Conservation (phyloP, 2,329 filamentous ascomycete genomes). For the Beauveria medogensis region DNA sequence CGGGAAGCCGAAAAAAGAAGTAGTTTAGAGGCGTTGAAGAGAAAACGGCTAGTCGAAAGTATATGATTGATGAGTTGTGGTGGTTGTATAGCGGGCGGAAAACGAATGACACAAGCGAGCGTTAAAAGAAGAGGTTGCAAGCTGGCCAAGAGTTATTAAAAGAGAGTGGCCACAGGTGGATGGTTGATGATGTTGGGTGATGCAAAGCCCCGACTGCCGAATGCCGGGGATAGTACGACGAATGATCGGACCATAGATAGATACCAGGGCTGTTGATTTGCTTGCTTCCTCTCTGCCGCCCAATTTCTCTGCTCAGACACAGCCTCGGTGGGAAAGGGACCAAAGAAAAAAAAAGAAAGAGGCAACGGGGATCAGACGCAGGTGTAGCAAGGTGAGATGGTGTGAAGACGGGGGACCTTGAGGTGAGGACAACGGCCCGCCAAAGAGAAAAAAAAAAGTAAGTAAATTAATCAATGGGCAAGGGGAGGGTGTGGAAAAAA, state of each 20-base stretch:
- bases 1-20: not conserved
- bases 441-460: not conserved
- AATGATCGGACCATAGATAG: not conserved
- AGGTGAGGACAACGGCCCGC: slow-evolving; percentile 7
- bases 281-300: not conserved
- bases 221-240: not conserved
- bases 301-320: not conserved
- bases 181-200: not conserved
- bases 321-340: not conserved
- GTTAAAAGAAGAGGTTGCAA: not conserved
- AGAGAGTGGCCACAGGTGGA: not conserved
- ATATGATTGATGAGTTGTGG: too few relatives aligned
- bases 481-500: not conserved
- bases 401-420: not conserved
- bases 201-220: not conserved
- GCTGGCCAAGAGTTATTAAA: not conserved
- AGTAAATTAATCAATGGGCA: not conserved
- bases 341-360: not conserved
- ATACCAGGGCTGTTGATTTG: not conserved
- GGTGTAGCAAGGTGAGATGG: slow-evolving; percentile 8
- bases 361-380: not conserved
- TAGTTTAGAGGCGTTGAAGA: not conserved
- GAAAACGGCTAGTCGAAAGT: not conserved
- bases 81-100: not conserved
- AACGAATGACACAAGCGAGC: slow-evolving; percentile 6